Base-by-base conservation (phyloP, 2,329 filamentous ascomycete genomes). In the Fusarium sp. region DNA sequence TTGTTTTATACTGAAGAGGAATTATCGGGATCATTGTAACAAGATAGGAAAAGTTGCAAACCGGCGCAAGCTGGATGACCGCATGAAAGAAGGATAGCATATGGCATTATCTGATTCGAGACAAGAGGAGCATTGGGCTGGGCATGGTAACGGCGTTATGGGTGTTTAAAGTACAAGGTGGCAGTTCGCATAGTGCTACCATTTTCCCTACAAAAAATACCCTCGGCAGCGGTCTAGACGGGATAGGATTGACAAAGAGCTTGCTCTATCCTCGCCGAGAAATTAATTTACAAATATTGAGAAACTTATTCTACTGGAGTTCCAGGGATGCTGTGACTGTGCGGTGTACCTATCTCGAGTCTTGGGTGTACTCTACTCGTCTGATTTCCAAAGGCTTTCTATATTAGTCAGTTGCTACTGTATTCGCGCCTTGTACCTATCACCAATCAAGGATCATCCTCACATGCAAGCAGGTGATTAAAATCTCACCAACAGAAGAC, bases 1-100 rank as follows among this genome's bases (percentile, higher is more conserved):
- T 59, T 56, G 41, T 27, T 49, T n/a, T 29, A 39, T 38, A 41
- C 41, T 44, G 49, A 51, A 42, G 66, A 68, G n/a, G 29, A 41
- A 48, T 41, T 27, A 45, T 54, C 21, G 23, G 18, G 29, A 37
- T 23, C n/a, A 54, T 52, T 68, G 54, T 55, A 57, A 33, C 38
- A 60, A 60, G 62, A 66, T 38, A 39, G 41, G n/a, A 31, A 60
- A 58, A 15, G 33, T 27, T 44, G 60, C 52, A 23, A 64, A 57
- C 66, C 70, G 60, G 72, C 57, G 71, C 65, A 64, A 68, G 42
- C 56, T 73, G 73, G 75, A 75, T 59, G 69, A 54, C 54, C 55
- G 63, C 62, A 73, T 73, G 72, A 63, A 66, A 69, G 66, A 63
- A 56, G 63, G 61, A 62, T 60, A 60, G 57, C 52, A 71, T 66